Base-by-base conservation (phyloP, 495 filamentous ascomycete species). In the Penicillium subrubescens region DNA sequence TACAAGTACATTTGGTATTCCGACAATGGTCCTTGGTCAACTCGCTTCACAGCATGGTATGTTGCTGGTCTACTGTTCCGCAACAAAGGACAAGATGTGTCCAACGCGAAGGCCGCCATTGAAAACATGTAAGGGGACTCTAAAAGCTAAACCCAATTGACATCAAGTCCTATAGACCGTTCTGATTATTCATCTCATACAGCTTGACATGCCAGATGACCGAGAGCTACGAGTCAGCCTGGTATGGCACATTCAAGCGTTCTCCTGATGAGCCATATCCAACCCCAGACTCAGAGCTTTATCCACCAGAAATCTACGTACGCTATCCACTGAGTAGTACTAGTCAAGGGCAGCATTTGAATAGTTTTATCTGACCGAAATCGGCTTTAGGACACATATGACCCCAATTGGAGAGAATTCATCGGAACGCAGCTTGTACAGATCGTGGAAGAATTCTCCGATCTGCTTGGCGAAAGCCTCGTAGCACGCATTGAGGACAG, bases 11-110 rank as follows among this genome's bases (percentile, higher is more conserved):
- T 73, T 43, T 69, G 62, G 50, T 75, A 73, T 46, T 59, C 69
- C 3, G 69, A 73, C 43, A 71, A 64, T 25, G 73, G 73, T 1
- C 71, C 73, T 35, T 75, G 73, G 73, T 71, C 68, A 60, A 67
- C 67, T 33, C 68, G 73, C 19, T 75, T 75, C 54, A 75, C 73
- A 10, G 68, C 71, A 17, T 75, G 73, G 73, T 75, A 75, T 60
- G 65, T 59, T 27, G 68, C 73, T 1, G 73, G 73, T 19, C 61
- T 75, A 6, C 52, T 75, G 14, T 65, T 70, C 37, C 64, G 73
- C 25, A 75, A 75, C 58, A 48, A 72, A 31, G 73, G 71, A 25
- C 21, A 66, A 8, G 71, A 73, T 65, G 23, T 73, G 19, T 33
- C 58, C 23, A 75, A 75, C 51, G 73, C 73, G 1, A 75, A 73